Percentiles rank a stretch among this genome's conserved stretches.
phyloP scores from a whole-genome alignment of 208 protist genomes.

The Acanthamoeba culbertsoni region DNA sequence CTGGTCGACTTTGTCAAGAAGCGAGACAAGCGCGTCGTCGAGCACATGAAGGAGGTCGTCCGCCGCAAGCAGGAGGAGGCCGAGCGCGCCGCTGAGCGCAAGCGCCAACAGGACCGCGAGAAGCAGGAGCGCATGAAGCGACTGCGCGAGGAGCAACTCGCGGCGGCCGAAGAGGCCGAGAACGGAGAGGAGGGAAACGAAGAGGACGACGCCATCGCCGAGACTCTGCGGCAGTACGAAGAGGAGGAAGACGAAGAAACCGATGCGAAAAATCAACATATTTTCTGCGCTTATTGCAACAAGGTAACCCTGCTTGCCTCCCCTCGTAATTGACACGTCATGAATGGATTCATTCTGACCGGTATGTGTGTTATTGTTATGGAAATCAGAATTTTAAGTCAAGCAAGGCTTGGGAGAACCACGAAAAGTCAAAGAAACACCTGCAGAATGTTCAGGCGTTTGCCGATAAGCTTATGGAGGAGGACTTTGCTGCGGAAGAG shows the following conservation, averaged over 20 bases:
- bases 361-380: background rate
- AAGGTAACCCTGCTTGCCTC: constrained; percentile 29
- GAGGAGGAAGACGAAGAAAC: background rate
- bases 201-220: background rate
- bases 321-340: constrained; percentile 68
- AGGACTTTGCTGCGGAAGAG: constrained; percentile 25
- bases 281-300: constrained; percentile 42
- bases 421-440: constrained; percentile 77
- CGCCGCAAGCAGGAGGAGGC: constrained; percentile 43
- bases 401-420: constrained; percentile 61
- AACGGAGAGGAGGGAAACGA: background rate
- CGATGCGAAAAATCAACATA: background rate
- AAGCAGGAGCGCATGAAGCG: constrained; percentile 63
- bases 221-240: background rate
- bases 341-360: constrained; percentile 19
- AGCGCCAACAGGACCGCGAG: background rate
- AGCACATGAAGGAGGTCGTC: constrained; percentile 52
- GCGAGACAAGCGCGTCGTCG: constrained; percentile 66
- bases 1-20: constrained; percentile 70
- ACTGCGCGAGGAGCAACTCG: background rate
- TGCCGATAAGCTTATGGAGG: constrained; percentile 13
- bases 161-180: background rate
- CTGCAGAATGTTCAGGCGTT: constrained; percentile 52
- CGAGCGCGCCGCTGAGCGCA: background rate
- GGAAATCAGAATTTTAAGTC: background rate